Evolutionary conservation across 75 land plant genomes (phyloP).

Genomic region (Isoetes taiwanensis): DNA sequence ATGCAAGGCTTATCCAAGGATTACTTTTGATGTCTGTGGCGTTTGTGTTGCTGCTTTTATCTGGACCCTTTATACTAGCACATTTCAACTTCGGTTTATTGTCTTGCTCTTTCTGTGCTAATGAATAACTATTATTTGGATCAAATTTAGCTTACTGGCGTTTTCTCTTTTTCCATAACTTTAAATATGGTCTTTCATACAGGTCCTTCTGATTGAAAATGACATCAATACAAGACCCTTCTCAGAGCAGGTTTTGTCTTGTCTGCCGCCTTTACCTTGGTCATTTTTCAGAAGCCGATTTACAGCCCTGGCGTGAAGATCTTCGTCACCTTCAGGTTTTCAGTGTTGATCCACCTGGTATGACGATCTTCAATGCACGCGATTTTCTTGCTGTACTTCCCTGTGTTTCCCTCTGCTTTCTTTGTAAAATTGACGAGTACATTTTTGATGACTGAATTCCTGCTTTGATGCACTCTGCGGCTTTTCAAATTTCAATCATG

Average conservation of each 20-base stretch:
- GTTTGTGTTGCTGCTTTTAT: too few species aligned
- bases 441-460: not conserved
- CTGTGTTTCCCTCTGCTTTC: not conserved
- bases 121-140: too few species aligned
- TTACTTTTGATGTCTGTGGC: too few species aligned
- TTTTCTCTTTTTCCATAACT: too few species aligned
- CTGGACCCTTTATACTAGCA: too few species aligned
- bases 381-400: conserved; percentile 15
- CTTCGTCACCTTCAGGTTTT: conserved; percentile 65
- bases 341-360: conserved; percentile 97
- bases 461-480: too few species aligned
- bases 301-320: conserved; percentile 55
- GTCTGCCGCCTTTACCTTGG: conserved; percentile 97
- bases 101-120: too few species aligned
- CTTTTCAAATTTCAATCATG: too few species aligned
- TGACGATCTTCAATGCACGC: conserved; percentile 81
- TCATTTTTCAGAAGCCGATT: conserved; percentile 50
- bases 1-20: too few species aligned
- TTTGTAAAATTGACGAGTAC: not conserved
- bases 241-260: conserved; percentile 80
- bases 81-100: too few species aligned
- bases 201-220: conserved; percentile 93
- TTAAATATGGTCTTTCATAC: too few species aligned
- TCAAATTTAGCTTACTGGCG: too few species aligned
- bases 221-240: conserved; percentile 83